Base-by-base conservation (phyloP, 2,329 filamentous ascomycete species). In the Aspergillus sp. region DNA sequence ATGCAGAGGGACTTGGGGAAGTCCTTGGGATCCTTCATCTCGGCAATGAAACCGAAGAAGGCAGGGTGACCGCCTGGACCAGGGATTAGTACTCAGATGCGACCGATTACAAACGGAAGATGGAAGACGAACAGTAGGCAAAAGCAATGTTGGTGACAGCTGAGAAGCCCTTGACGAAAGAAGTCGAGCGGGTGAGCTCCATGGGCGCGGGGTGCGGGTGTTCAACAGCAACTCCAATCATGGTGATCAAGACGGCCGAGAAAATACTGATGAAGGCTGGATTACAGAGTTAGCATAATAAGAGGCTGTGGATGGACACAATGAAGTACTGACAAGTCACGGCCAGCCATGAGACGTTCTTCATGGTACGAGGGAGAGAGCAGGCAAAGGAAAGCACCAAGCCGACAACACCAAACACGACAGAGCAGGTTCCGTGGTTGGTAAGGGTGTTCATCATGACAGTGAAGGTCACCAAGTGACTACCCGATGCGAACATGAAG, bases 91-190 rank as follows among this genome's bases (percentile, higher is more conserved):
- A 19, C 39, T 19, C 17, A 11, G n/a, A 42, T n/a, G n/a, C 17
- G n/a, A n/a, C 23, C 23, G 23, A 8, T 25, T 17, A 8, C 5
- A 25, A 6, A 0, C 0, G 15, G 11, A 8, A 10, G 21, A 15
- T 11, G 17, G 8, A 2, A 13, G 41, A 49, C 44, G 8, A 27
- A 49, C 86, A 81, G 77, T 88, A 91, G 53, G 89, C 88, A 61
- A 91, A 86, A 59, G 90, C 81, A 60, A 91, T 90, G 76, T 90
- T 90, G 65, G 80, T 82, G 57, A 89, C 81, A n/a, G 84, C 82
- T 42, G 84, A 81, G 69, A 89, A 88, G 17, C 79, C 85, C 42
- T 83, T 79, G 51, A 79, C 77, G 49, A 89, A 78, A 39, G 73
- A 77, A 0, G 82, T 70, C 2, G 78, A 69, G 17, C 73, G 68